Conservation (phyloP, 768 basidiomycete genomes). For the Kwoniella shandongensis region DNA sequence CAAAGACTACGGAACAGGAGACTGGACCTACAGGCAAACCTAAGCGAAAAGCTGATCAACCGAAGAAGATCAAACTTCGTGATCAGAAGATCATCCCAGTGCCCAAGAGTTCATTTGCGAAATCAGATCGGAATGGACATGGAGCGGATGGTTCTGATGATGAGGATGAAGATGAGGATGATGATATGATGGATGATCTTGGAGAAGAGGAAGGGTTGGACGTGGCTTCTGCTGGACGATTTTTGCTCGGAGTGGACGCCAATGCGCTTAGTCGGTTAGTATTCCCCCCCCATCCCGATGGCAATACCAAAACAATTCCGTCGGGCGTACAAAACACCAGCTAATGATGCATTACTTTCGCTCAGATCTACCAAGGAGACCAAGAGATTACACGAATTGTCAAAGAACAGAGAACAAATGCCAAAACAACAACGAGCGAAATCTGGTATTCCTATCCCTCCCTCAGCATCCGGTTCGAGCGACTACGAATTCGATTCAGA, state of each 20-base stretch:
- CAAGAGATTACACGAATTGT: conserved; percentile 65
- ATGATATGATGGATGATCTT: conserved; percentile 67
- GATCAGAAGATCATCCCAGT: conserved; percentile 51
- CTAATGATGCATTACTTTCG: too few relatives aligned
- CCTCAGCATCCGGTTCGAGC: conserved; percentile 59
- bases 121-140: not conserved
- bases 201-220: conserved; percentile 62
- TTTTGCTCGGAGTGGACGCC: conserved; percentile 70
- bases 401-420: conserved; percentile 59
- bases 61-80: conserved; percentile 50
- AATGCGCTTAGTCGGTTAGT: conserved; percentile 77
- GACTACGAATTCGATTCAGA: conserved; percentile 63
- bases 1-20: conserved; percentile 18
- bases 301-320: not conserved
- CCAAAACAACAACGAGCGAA: conserved; percentile 55
- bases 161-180: conserved; percentile 67
- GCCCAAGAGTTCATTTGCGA: conserved; percentile 38
- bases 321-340: too few relatives aligned
- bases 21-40: conserved; percentile 37
- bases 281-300: conserved; percentile 8
- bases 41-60: conserved; percentile 42
- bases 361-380: conserved; percentile 82
- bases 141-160: conserved; percentile 56
- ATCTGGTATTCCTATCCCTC: conserved; percentile 57
- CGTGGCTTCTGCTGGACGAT: conserved; percentile 64